Conservation (phyloP, 2,329 filamentous ascomycete genomes). For the Trichoderma sp. region DNA sequence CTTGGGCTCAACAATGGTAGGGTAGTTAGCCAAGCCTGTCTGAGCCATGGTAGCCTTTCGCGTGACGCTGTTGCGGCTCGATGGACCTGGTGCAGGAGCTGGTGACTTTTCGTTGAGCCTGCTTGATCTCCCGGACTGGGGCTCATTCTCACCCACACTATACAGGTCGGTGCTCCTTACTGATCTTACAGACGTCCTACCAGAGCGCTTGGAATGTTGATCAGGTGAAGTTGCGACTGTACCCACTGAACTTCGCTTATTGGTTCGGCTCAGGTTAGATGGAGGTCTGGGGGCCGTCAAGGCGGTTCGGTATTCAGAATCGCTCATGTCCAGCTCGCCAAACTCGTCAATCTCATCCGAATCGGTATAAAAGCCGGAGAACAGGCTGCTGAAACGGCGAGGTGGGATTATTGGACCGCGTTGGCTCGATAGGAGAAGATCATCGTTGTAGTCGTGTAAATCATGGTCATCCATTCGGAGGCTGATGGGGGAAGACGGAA, state of each 20-base stretch:
- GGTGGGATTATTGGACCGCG: conserved; percentile 64
- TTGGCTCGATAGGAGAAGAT: conserved; percentile 65
- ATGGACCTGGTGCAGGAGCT: conserved; percentile 30
- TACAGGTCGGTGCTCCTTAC: conserved; percentile 48
- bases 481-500: conserved; percentile 49
- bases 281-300: conserved; percentile 61
- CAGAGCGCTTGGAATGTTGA: conserved; percentile 31
- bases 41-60: conserved; percentile 78
- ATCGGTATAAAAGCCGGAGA: conserved; percentile 75
- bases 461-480: conserved; percentile 40
- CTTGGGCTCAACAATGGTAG: conserved; percentile 58
- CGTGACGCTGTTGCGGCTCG: conserved; percentile 60
- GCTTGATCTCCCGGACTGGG: conserved; percentile 31
- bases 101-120: conserved; percentile 41
- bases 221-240: conserved; percentile 46
- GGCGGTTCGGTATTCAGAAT: conserved; percentile 65
- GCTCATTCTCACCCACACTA: conserved; percentile 36
- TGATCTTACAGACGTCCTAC: conserved; percentile 34
- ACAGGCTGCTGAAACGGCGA: conserved; percentile 78
- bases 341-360: conserved; percentile 66
- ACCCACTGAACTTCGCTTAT: conserved; percentile 44
- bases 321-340: conserved; percentile 59
- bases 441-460: conserved; percentile 68
- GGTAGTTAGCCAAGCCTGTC: conserved; percentile 71
- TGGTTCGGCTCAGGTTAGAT: conserved; percentile 36